Evolutionary conservation across 1,284 basidiomycete genomes (phyloP).

Genomic region (Meira nashicola): DNA sequence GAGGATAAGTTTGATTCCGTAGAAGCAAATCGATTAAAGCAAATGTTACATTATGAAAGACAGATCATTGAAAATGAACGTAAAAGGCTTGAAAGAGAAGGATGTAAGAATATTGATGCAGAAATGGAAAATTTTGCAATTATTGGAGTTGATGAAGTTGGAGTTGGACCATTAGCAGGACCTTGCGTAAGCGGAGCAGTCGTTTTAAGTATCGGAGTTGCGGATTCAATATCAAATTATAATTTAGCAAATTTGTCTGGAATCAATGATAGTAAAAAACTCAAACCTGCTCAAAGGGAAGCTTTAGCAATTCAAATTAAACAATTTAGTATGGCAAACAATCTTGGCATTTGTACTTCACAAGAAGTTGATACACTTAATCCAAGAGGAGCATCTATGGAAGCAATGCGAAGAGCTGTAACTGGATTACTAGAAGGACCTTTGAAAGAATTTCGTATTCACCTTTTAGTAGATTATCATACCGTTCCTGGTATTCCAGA

Average conservation of each 20-base stretch:
- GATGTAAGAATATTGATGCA: background rate
- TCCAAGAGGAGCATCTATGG: conserved; percentile 2
- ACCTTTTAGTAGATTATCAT: conserved; percentile 7
- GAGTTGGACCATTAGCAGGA: conserved; percentile 10
- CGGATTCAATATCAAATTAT: background rate
- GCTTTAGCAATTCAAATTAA: background rate
- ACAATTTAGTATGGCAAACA: background rate
- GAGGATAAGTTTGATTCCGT: background rate
- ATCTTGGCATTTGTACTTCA: background rate
- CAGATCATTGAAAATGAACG: background rate
- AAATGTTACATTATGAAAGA: background rate
- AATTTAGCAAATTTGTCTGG: background rate
- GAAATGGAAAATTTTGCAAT: background rate
- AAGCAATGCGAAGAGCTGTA: conserved; percentile 7
- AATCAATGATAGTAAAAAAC: conserved; percentile 4
- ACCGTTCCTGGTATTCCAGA: background rate
- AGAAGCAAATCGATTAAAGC: background rate
- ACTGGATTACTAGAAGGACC: background rate
- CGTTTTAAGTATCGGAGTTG: background rate
- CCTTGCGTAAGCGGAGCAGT: conserved; percentile 5
- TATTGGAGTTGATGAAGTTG: conserved; percentile 9
- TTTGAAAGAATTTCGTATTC: background rate
- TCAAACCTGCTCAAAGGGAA: background rate
- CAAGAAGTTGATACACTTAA: conserved; percentile 1
- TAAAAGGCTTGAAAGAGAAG: background rate